phyloP scores from a whole-genome alignment of 108 stramenopile genomes.

The Conticribra guillardii region DNA sequence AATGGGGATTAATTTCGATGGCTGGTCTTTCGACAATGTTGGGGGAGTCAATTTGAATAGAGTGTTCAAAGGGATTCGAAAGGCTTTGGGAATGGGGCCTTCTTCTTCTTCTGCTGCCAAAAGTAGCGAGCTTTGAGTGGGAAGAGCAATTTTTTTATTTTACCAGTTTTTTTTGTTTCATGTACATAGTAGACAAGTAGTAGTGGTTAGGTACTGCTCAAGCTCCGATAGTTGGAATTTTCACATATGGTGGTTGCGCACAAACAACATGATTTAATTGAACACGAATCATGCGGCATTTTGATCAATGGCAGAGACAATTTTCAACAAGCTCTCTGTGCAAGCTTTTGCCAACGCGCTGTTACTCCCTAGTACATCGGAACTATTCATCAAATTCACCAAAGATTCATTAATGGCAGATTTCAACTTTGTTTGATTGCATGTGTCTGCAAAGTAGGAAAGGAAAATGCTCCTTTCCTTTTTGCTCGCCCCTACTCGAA shows the following conservation, averaged over 20 bases:
- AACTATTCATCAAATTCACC: no score
- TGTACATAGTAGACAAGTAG: no score
- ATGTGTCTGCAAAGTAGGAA: conserved; percentile 6
- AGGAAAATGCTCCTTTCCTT: neutral
- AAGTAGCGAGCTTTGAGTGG: neutral
- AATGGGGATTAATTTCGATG: conserved; percentile 3
- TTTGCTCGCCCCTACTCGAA: conserved; percentile 6
- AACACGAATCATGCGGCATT: conserved; percentile 2
- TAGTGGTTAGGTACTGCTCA: no score
- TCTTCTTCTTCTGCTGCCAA: neutral
- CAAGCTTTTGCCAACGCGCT: conserved; percentile 5
- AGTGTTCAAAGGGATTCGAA: conserved; percentile 25
- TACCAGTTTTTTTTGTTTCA: no score
- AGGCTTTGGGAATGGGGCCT: conserved; percentile 14
- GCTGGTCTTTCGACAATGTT: neutral
- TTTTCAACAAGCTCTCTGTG: conserved; percentile 1
- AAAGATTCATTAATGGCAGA: conserved; percentile 1
- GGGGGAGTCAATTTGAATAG: conserved; percentile 19
- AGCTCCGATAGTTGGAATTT: neutral
- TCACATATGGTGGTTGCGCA: neutral
- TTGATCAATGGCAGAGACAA: conserved; percentile 15
- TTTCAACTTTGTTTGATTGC: conserved; percentile 5
- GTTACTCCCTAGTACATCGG: neutral
- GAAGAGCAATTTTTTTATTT: conserved; percentile 7
- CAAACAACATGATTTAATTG: neutral